phyloP scores from a whole-genome alignment of 306 rosid species.

The Rosa lucieae region DNA sequence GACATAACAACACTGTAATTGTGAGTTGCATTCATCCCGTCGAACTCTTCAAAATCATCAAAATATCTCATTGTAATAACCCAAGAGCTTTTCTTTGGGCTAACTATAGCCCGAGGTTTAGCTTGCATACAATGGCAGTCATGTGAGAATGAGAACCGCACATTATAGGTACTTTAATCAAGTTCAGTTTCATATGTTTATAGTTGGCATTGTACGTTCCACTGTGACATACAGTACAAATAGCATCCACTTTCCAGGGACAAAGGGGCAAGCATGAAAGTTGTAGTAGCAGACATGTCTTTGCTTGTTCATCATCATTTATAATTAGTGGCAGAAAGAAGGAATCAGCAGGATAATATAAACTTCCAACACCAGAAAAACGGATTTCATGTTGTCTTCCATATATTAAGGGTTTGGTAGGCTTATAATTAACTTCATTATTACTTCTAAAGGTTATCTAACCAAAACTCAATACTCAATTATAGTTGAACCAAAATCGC shows the following conservation, averaged over 20 bases:
- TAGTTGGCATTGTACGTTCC: neutral
- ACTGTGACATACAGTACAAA: neutral
- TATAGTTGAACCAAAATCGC: slow-evolving; percentile 51
- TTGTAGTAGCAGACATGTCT: slow-evolving; percentile 18
- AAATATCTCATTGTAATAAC: too few species aligned
- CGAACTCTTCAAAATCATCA: too few species aligned
- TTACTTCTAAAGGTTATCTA: slow-evolving; percentile 16
- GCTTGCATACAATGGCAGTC: neutral
- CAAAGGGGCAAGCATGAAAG: neutral
- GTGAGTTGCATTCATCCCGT: too few species aligned
- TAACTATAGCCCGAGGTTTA: too few species aligned
- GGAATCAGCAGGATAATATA: slow-evolving; percentile 7
- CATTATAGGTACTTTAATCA: neutral
- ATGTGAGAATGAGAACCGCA: neutral
- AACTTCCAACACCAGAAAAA: slow-evolving; percentile 4
- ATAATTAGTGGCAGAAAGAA: neutral
- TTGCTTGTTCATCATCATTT: neutral
- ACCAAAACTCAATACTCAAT: slow-evolving; percentile 18
- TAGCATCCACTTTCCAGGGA: neutral
- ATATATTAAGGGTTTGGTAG: slow-evolving; percentile 35
- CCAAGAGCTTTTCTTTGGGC: too few species aligned
- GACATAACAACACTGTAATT: too few species aligned
- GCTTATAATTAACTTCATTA: slow-evolving; percentile 15
- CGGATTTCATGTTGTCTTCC: slow-evolving; percentile 36
- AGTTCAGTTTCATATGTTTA: neutral